Percentiles rank a stretch among this genome's conserved stretches.
These are phyloP conservation scores for Simmondsia chinensis DNA, from an alignment of 148 eudicot species.

Conservation along the genomic window DNA sequence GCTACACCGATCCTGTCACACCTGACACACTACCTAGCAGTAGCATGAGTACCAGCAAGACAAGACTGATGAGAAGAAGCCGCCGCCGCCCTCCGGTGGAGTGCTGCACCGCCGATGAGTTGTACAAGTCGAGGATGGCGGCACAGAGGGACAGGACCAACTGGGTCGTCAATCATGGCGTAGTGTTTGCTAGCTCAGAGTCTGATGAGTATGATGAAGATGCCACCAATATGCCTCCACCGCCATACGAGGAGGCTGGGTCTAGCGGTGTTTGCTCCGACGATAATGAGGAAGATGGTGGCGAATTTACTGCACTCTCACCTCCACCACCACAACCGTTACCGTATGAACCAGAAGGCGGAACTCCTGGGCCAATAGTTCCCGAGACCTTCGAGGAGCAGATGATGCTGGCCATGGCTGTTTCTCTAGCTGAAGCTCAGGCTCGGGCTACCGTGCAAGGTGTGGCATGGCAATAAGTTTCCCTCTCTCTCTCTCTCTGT, in stretches of 20 bases:
- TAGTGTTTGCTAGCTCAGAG: conserved; percentile 6
- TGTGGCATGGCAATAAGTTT: conserved; percentile 64
- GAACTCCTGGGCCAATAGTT: conserved; percentile 28
- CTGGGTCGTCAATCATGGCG: conserved; percentile 3
- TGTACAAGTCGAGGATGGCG: conserved; percentile 10
- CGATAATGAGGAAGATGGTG: conserved; percentile 8
- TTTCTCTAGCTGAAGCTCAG: conserved; percentile 83
- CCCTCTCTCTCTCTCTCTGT: conserved; percentile 3
- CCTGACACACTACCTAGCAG: conserved; percentile 35
- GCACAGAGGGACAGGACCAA: no score
- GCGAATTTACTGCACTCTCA: background rate
- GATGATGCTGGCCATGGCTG: conserved; percentile 99
- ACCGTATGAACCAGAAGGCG: conserved; percentile 22
- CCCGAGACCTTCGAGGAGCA: conserved; percentile 93
- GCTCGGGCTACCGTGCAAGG: conserved; percentile 51
- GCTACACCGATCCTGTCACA: conserved; percentile 21
- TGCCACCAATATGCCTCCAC: no score
- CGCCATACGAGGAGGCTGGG: no score
- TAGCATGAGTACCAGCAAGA: conserved; percentile 34
- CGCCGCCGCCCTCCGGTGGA: conserved; percentile 15
- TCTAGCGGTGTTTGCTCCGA: conserved; percentile 15
- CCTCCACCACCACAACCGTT: conserved; percentile 16
- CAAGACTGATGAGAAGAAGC: conserved; percentile 14
- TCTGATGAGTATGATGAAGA: no score
- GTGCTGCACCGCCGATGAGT: conserved; percentile 7